phyloP scores from a whole-genome alignment of 331 rosid species.

The Spiraea crenata region DNA sequence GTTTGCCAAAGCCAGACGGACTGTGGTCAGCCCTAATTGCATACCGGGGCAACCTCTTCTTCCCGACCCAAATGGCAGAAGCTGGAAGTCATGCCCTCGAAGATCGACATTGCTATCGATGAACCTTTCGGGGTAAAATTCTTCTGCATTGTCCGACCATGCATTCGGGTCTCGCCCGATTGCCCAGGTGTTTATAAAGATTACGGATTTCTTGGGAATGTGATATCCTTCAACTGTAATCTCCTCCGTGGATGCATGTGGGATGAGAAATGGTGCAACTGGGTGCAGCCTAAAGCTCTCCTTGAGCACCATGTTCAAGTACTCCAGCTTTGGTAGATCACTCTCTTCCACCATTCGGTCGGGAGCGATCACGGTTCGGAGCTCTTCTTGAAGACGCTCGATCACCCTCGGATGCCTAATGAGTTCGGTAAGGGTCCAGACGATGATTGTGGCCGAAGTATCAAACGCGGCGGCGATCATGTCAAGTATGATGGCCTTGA shows the following conservation, averaged over 20 bases:
- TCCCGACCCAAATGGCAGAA: constrained; percentile 52
- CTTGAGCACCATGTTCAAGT: constrained; percentile 41
- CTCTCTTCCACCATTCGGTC: constrained; percentile 32
- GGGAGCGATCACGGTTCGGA: constrained; percentile 29
- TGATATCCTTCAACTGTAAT: constrained; percentile 20
- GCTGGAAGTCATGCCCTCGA: constrained; percentile 24
- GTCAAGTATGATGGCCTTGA: constrained; percentile 34
- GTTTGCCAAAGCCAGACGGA: constrained; percentile 30
- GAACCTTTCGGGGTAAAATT: constrained; percentile 47
- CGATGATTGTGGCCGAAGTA: constrained; percentile 10
- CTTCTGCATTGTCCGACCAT: constrained; percentile 40
- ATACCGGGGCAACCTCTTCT: constrained; percentile 48
- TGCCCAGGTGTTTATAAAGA: constrained; percentile 30
- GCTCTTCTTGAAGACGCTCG: constrained; percentile 40
- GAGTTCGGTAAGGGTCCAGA: constrained; percentile 43
- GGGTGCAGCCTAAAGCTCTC: constrained; percentile 40
- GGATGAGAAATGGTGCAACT: constrained; percentile 18
- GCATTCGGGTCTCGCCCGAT: constrained; percentile 32
- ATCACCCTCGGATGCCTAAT: constrained; percentile 34
- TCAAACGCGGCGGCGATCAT: constrained; percentile 27
- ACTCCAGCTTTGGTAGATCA: constrained; percentile 29
- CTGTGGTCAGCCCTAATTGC: constrained; percentile 27
- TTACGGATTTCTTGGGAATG: constrained; percentile 28
- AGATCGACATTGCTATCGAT: constrained; percentile 5
- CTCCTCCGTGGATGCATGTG: constrained; percentile 34